Base-by-base conservation (phyloP, 768 basidiomycete species). In the Lepiota subincarnata region DNA sequence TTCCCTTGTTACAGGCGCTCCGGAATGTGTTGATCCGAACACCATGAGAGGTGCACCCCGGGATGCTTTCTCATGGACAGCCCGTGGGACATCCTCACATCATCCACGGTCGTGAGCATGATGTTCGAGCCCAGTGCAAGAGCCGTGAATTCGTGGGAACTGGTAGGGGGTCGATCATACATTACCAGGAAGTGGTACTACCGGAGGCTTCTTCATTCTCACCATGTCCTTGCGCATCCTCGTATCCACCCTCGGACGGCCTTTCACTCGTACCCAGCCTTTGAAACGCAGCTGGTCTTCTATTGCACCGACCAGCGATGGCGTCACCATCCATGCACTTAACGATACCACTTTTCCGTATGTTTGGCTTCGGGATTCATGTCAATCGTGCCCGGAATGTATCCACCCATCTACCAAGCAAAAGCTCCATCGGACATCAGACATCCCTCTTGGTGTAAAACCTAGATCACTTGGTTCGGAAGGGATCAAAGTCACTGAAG, bases 291-390 rank as follows among this genome's bases (percentile, higher is more conserved):
- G 55, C 6, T 70, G 69, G 69, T 68, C 69, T 16, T 64, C 66
- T 6, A 45, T 68, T 11, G 64, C 65, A 11, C 62, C 59, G 10
- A 48, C 60, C 8, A 51, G 60, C 24, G 61, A 69, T 35, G 61
- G 62, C 4, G 54, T 76, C 24, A 70, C 68, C 0, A 60, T 80
- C 41, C 68, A 74, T 53, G 62, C 72, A 0, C 65, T 84, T 10
- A 69, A 71, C 16, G 60, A 61, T n/a, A 60, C 74, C 22, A 63
- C 68, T 8, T 83, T 90, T 59, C 79, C 88, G 0, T 84, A 80
- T 61, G 68, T 82, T 50, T 94, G 91, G 85, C 79, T 98, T 8
- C 83, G 93, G 19, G 94, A 98, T 62, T 80, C 88, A 0, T 97
- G 93, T 60, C 82, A 80, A 53, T 48, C 50, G 19, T 92, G 87